Percentiles rank a stretch among this genome's conserved stretches.
Evolutionary conservation across 768 basidiomycete genomes (phyloP).

Genomic region (Hygrophoropsis aurantiaca): DNA sequence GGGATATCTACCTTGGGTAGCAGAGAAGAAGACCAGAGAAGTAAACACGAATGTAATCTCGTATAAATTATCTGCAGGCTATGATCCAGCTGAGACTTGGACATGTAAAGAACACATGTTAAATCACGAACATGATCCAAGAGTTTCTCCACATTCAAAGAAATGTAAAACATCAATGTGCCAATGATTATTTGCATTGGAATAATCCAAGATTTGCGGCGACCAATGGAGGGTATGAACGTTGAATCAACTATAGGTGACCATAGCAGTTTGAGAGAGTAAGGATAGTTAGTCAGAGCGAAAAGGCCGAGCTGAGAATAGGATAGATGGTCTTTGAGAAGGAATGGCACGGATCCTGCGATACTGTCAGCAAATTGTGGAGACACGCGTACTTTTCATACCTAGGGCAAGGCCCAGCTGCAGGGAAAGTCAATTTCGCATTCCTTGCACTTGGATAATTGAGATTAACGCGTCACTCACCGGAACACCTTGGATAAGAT

Average conservation of each 20-base stretch:
- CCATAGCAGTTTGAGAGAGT: conserved; percentile 96
- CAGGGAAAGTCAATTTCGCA: not conserved
- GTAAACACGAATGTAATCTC: conserved; percentile 86
- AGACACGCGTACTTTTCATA: conserved; percentile 27
- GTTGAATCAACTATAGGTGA: conserved; percentile 95
- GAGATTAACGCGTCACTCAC: conserved; percentile 45
- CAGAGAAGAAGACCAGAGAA: conserved; percentile 88
- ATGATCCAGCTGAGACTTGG: conserved; percentile 11
- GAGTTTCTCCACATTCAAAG: conserved; percentile 69
- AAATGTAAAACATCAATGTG: conserved; percentile 76
- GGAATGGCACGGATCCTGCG: conserved; percentile 91
- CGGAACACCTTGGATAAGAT: conserved; percentile 86
- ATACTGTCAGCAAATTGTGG: conserved; percentile 6
- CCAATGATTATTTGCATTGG: conserved; percentile 95
- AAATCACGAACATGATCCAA: conserved; percentile 65
- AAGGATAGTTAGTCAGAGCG: conserved; percentile 89
- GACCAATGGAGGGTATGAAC: conserved; percentile 80
- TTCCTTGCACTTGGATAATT: not conserved
- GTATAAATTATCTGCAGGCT: conserved; percentile 81
- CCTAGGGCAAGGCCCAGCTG: conserved; percentile 89
- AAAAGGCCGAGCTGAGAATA: conserved; percentile 97
- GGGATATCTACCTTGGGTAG: conserved; percentile 86
- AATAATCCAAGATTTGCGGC: conserved; percentile 98
- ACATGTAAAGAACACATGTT: conserved; percentile 6
- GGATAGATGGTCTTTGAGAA: conserved; percentile 91